Evolutionary conservation across 306 rosid species (phyloP), one percentile per base, ranked within the genome.

Genomic region (Castanea crenata): DNA sequence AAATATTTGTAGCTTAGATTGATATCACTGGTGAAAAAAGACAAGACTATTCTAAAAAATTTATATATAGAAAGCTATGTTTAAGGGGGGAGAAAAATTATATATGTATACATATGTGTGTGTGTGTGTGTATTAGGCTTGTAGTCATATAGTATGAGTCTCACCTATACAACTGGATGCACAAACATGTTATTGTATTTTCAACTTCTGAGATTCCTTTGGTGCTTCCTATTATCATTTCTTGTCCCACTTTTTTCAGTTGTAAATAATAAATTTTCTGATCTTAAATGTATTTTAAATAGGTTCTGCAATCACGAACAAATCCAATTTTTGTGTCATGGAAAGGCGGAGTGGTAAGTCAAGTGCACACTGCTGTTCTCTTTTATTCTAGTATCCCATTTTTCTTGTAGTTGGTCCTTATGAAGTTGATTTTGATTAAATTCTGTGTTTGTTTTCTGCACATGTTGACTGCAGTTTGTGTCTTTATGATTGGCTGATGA

Each of bases 271-370:
- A 67, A 25, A 19, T 67, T 34, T 67, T 67, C 71, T 79, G 70
- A 78, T 76, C 44, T 56, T 25, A 25, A 49, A 49, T 46, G 19
- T 27, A 67, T 75, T 82, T 52, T 71, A 79, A 61, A 64, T 75
- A 94, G 99, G 99, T 95, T 78, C 77, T 95, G 89, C 99, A 84
- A 80, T 87, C 98, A 67, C 91, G 99, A 85, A 70, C 89, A 46
- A 87, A 93, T 84, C 96, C 99, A 21, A 84, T 82, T 49, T 84
- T 88, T 78, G 88, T 88, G 52, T 11, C 98, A 57, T 95, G 99
- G 99, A 95, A 89, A 86, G 99, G 99, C 38, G 99, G 99, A 79
- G 98, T 90, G 85, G 99, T 95, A 89, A 90, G 97, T 87, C 72
- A 67, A 73, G 63, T 74, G 25, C 71, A 73, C 73, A 32, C 49